Evolutionary conservation across 768 basidiomycete species (phyloP).

Genomic region (Mycena epipterygia): DNA sequence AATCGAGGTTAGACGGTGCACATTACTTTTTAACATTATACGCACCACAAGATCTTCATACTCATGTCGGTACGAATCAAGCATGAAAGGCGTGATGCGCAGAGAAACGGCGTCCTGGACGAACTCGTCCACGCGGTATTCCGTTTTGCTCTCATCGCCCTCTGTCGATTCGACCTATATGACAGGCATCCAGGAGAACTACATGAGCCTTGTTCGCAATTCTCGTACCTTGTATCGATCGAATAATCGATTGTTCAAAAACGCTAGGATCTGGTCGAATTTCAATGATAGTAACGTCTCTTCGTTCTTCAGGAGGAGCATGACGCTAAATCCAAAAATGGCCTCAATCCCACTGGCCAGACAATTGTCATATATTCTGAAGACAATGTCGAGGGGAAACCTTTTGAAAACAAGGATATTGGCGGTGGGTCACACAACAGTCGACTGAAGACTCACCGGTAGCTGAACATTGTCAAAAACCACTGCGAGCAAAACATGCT

Average conservation of each 20-base stretch:
- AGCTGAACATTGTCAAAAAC: conserved; percentile 98
- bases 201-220: neutral
- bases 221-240: conserved; percentile 80
- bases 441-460: conserved; percentile 68
- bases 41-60: conserved; percentile 83
- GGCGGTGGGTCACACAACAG: too few species aligned
- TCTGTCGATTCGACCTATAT: conserved; percentile 44
- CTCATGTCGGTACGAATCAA: conserved; percentile 91
- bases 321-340: conserved; percentile 94
- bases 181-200: neutral
- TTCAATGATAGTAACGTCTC: conserved; percentile 81
- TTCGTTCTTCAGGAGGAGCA: conserved; percentile 91
- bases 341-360: conserved; percentile 98
- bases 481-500: conserved; percentile 99
- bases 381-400: conserved; percentile 94
- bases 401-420: conserved; percentile 55
- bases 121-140: conserved; percentile 84
- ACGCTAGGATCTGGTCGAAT: conserved; percentile 92
- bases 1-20: neutral
- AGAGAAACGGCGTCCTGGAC: conserved; percentile 89
- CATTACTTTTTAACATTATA: conserved; percentile 8
- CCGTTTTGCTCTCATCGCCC: conserved; percentile 45
- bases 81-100: conserved; percentile 95
- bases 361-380: conserved; percentile 96
- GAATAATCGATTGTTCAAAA: conserved; percentile 85